Conservation (phyloP, 176 grass and related monocot species). For the Miscanthus lutarioriparius region DNA sequence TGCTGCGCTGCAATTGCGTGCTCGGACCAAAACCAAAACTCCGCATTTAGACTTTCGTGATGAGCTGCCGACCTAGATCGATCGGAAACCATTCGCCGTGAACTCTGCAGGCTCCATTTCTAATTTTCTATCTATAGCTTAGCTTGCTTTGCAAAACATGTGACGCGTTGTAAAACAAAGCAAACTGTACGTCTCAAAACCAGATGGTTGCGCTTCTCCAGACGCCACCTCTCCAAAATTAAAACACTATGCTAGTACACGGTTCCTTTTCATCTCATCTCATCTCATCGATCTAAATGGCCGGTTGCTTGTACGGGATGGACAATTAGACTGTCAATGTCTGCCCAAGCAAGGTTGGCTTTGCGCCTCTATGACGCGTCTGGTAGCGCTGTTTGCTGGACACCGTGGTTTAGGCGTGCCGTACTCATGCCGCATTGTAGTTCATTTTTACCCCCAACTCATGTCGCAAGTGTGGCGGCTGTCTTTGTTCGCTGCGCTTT, state of each 20-base stretch:
- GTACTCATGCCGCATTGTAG: too few relatives aligned
- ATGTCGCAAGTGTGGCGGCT: too few relatives aligned
- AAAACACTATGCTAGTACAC: neutral
- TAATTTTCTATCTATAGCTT: too few relatives aligned
- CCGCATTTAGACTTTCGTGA: neutral
- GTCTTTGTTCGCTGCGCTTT: too few relatives aligned
- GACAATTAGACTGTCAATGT: neutral
- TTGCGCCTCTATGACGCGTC: too few relatives aligned
- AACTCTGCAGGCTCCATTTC: neutral
- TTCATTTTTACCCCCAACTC: too few relatives aligned
- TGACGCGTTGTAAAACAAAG: neutral
- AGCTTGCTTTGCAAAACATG: neutral
- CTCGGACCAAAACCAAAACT: neutral
- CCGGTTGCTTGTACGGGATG: neutral
- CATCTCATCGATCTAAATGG: neutral
- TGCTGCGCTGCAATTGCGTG: neutral
- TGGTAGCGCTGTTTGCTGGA: too few relatives aligned
- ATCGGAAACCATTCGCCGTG: too few relatives aligned
- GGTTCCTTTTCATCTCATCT: neutral
- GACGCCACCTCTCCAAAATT: neutral
- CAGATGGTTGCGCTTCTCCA: neutral
- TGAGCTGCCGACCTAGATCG: neutral
- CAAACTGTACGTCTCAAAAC: neutral
- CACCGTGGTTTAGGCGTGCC: too few relatives aligned
- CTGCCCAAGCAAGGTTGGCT: neutral